A percentile compares a stretch with the other conserved stretches of the same genome.
These are phyloP conservation scores for Pyrenochaeta sp. DNA, from an alignment of 2,329 filamentous ascomycete genomes.

Conservation along the genomic window DNA sequence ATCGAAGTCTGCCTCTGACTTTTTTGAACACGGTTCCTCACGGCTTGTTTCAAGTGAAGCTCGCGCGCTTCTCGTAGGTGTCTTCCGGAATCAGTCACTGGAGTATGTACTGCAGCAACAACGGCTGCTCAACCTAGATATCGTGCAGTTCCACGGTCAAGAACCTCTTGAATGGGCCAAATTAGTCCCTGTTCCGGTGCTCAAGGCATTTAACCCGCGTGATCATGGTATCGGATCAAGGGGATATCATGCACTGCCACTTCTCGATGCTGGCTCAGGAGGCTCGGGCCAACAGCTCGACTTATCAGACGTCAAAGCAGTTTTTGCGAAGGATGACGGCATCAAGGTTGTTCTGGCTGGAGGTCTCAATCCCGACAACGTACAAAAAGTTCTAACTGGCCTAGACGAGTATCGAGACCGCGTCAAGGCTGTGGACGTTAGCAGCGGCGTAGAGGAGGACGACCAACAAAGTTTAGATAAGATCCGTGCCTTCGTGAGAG, in stretches of 20 bases:
- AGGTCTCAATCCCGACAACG: slow-evolving; percentile 82
- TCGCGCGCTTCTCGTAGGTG: slow-evolving; percentile 84
- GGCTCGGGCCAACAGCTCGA: slow-evolving; percentile 82
- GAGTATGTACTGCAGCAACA: slow-evolving; percentile 83
- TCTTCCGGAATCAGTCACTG: slow-evolving; percentile 91
- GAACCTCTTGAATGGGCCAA: slow-evolving; percentile 93
- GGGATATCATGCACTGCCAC: slow-evolving; percentile 82
- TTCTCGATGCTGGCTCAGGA: slow-evolving; percentile 87
- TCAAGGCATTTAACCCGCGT: slow-evolving; percentile 82
- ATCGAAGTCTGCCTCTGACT: slow-evolving; percentile 65
- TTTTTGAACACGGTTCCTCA: slow-evolving; percentile 69
- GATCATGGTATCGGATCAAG: slow-evolving; percentile 75
- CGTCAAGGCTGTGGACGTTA: slow-evolving; percentile 88
- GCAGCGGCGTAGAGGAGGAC: slow-evolving; percentile 84
- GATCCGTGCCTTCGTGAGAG: slow-evolving; percentile 81
- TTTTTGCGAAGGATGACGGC: slow-evolving; percentile 73
- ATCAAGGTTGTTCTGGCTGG: slow-evolving; percentile 84
- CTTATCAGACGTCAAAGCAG: slow-evolving; percentile 70
- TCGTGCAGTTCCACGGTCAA: slow-evolving; percentile 91
- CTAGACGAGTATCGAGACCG: slow-evolving; percentile 68
- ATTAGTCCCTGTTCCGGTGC: slow-evolving; percentile 89
- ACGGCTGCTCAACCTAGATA: slow-evolving; percentile 77
- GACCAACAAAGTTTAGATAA: slow-evolving; percentile 82
- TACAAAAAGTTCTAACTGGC: slow-evolving; percentile 69
- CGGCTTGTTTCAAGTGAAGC: slow-evolving; percentile 59